Evolutionary conservation across 805 yeast genomes (phyloP).

Genomic region (Tetrapisispora fleetii): DNA sequence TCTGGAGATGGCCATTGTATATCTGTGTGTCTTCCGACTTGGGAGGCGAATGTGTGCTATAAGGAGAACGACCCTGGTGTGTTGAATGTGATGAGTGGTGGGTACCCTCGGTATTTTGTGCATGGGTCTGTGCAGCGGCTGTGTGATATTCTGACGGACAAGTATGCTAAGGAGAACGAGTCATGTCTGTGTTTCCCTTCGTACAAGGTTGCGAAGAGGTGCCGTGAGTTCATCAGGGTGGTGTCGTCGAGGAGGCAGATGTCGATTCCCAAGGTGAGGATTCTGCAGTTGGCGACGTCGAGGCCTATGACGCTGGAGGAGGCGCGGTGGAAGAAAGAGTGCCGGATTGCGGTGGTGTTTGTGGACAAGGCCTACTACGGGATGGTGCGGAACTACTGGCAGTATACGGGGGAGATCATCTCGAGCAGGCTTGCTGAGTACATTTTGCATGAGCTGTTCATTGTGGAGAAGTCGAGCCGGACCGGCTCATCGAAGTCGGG

Average conservation of each 20-base stretch:
- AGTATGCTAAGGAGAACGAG: slow-evolving; percentile 77
- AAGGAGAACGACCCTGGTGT: slow-evolving; percentile 86
- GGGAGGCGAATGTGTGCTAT: slow-evolving; percentile 89
- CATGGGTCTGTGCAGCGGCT: slow-evolving; percentile 54
- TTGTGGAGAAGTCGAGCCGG: slow-evolving; percentile 25
- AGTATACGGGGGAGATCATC: slow-evolving; percentile 94
- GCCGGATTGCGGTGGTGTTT: slow-evolving; percentile 70
- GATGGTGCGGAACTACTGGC: slow-evolving; percentile 86
- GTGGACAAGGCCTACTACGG: slow-evolving; percentile 50
- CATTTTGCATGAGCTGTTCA: slow-evolving; percentile 50
- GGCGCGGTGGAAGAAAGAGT: slow-evolving; percentile 47
- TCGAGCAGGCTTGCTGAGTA: slow-evolving; percentile 87
- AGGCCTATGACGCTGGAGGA: slow-evolving; percentile 55
- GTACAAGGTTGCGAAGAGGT: slow-evolving; percentile 68
- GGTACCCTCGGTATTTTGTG: slow-evolving; percentile 62
- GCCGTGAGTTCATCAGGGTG: slow-evolving; percentile 64
- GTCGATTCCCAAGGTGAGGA: slow-evolving; percentile 36
- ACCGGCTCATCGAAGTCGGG: slow-evolving; percentile 6
- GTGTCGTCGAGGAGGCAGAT: slow-evolving; percentile 25
- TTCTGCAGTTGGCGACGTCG: slow-evolving; percentile 64
- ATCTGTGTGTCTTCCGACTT: slow-evolving; percentile 87
- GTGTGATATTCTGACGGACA: slow-evolving; percentile 43
- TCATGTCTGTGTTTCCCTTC: slow-evolving; percentile 67
- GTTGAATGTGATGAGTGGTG: slow-evolving; percentile 54
- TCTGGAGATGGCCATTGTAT: slow-evolving; percentile 93